Percentiles rank a stretch among this genome's conserved stretches.
phyloP scores from a whole-genome alignment of 306 rosid genomes.

The Lathyrus tuberosus region DNA sequence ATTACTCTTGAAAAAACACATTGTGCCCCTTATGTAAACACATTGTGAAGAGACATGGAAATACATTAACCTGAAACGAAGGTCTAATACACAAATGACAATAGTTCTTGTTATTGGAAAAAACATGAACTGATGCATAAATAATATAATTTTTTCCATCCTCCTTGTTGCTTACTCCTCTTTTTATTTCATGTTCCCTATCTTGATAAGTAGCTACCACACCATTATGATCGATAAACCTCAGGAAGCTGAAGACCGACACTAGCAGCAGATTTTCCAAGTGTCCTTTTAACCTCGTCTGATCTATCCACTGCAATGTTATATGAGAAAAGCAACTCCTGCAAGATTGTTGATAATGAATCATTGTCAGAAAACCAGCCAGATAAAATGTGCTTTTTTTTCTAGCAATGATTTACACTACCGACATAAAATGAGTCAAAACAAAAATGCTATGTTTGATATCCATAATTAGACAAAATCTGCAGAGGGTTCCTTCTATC shows the following conservation, averaged over 20 bases:
- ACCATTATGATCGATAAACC: slow-evolving; percentile 61
- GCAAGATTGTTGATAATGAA: slow-evolving; percentile 41
- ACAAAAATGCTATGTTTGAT: slow-evolving; percentile 5
- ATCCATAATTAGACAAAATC: background rate
- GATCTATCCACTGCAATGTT: slow-evolving; percentile 90
- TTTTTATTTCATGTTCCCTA: slow-evolving; percentile 9
- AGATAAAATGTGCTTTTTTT: background rate
- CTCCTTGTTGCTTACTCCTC: background rate
- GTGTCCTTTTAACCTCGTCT: slow-evolving; percentile 72
- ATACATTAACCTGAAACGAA: background rate
- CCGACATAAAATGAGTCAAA: slow-evolving; percentile 23
- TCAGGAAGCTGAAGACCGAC: slow-evolving; percentile 93
- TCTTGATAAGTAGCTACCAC: slow-evolving; percentile 10
- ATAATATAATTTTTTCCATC: slow-evolving; percentile 16
- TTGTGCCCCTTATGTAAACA: background rate
- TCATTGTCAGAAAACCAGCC: slow-evolving; percentile 14
- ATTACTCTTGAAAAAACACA: slow-evolving; percentile 6
- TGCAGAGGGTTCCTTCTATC: slow-evolving; percentile 1
- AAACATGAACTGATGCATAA: slow-evolving; percentile 14
- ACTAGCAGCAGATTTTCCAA: slow-evolving; percentile 91
- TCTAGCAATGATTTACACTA: background rate
- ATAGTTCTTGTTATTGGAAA: slow-evolving; percentile 5
- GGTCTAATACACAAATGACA: slow-evolving; percentile 5
- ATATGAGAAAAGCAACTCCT: slow-evolving; percentile 87
- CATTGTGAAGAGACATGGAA: background rate